Base-by-base conservation (phyloP, 345 rosid genomes). In the Barbarea vulgaris region DNA sequence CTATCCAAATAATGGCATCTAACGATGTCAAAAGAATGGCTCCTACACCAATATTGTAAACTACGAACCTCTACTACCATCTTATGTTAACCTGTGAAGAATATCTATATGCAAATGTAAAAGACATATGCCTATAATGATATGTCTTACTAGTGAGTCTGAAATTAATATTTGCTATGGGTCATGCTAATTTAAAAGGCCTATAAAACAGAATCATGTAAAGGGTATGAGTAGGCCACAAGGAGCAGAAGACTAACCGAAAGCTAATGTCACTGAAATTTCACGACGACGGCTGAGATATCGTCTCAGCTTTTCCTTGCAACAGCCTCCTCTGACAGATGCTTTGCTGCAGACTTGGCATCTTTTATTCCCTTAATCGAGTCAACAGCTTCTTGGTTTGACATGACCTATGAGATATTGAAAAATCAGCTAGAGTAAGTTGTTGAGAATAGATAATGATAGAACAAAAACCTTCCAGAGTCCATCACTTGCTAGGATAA, bases 401-500 rank as follows among this genome's bases (percentile, higher is more conserved):
- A 74, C 93, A 90, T 91, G 19, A 89, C 98, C 98, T 91, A 81
- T 28, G 33, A 61, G 47, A 64, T 54, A 11, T 48, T 30, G 0
- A 24, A 63, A 2, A 55, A 24, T 65, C 53, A 73, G 72, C 4
- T 7, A 72, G 10, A 64, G 58, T 34, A 72, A 73, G 9, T 67
- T 33, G 34, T 19, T 11, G 41, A 66, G 39, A 51, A 44, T 13
- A 55, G 62, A 68, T 61, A 44, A 13, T 27, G 60, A 30, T 31
- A 60, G 33, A 63, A 61, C 69, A 39, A 44, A 60, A 41, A 92
- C 99, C 96, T 88, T 90, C 97, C 99, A 95, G 15, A 95, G 75
- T 4, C 99, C 97, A 73, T 95, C 97, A 75, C 98, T 94, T 6
- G 96, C 95, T 79, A 94, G 74, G 77, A 95, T 85, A 39, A 90